Evolutionary conservation across 306 rosid species (phyloP).

Genomic region (Lupinus albus): DNA sequence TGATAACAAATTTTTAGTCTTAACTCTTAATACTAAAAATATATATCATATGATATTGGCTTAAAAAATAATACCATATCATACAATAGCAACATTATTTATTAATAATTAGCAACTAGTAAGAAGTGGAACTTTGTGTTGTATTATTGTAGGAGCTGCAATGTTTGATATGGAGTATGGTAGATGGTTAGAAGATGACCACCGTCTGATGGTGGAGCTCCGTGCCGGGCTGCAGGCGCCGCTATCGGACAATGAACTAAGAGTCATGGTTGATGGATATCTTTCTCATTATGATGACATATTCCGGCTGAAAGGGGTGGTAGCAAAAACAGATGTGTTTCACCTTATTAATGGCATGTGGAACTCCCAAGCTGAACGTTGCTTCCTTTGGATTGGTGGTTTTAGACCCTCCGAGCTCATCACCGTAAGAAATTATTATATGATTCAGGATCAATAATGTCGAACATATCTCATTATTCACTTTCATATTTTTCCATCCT

Average conservation of each 20-base stretch:
- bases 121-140: background rate
- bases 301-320: constrained; percentile 66
- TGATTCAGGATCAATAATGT: too few relatives aligned
- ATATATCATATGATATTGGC: background rate
- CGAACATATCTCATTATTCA: too few relatives aligned
- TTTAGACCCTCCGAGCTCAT: constrained; percentile 88
- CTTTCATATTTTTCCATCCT: too few relatives aligned
- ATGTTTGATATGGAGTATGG: constrained; percentile 93
- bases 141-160: constrained; percentile 64
- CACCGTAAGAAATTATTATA: too few relatives aligned
- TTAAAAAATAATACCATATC: background rate
- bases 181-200: constrained; percentile 91
- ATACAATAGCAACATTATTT: background rate
- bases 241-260: constrained; percentile 64
- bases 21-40: background rate
- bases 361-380: constrained; percentile 85
- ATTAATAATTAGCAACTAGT: background rate
- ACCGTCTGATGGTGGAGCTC: constrained; percentile 72
- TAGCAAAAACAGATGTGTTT: constrained; percentile 86
- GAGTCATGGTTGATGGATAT: constrained; percentile 66
- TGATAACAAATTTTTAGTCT: background rate
- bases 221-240: constrained; percentile 62
- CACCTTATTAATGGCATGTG: constrained; percentile 86
- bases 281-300: constrained; percentile 76
- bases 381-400: constrained; percentile 97